These are phyloP conservation scores for Penicillium decumbens DNA, from an alignment of 2,329 filamentous ascomycete genomes.

Conservation along the genomic window DNA sequence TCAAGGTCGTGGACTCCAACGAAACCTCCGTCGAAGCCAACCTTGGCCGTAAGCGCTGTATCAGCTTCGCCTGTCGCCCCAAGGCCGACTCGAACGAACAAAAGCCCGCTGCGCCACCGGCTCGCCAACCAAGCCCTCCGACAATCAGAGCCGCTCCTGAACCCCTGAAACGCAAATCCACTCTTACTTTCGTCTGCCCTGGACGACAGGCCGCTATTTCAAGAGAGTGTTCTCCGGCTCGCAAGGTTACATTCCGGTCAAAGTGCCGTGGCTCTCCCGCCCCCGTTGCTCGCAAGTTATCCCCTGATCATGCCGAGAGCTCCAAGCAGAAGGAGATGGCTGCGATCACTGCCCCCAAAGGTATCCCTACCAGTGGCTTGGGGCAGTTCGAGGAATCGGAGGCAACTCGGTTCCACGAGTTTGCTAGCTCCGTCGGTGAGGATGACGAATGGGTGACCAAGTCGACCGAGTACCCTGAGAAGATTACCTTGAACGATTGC, in stretches of 20 bases:
- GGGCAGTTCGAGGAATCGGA: constrained; percentile 42
- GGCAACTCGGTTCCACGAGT: constrained; percentile 70
- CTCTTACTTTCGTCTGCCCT: constrained; percentile 47
- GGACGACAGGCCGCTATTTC: constrained; percentile 29
- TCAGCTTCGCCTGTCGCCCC: constrained; percentile 81
- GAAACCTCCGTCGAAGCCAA: constrained; percentile 60
- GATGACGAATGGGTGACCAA: constrained; percentile 91
- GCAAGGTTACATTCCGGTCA: constrained; percentile 21
- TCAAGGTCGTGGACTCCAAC: constrained; percentile 33
- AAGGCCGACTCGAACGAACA: constrained; percentile 50
- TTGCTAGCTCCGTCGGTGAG: constrained; percentile 73
- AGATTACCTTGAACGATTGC: constrained; percentile 84
- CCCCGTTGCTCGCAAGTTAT: constrained; percentile 32
- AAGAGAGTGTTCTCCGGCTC: constrained; percentile 27
- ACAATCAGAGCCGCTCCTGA: constrained; percentile 20
- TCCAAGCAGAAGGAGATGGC: constrained; percentile 12
- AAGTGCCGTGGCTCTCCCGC: constrained; percentile 41
- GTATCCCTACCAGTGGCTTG: constrained; percentile 34
- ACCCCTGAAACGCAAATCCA: constrained; percentile 41
- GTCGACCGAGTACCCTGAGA: constrained; percentile 57
- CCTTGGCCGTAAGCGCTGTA: constrained; percentile 75
- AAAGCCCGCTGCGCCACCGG: constrained; percentile 19
- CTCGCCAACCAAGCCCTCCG: constrained; percentile 24
- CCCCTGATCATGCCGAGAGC: constrained; percentile 15
- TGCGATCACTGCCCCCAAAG: constrained; percentile 17